Conservation (phyloP, 2,329 filamentous ascomycete species). For the Gnomoniopsis smithogilvyi region DNA sequence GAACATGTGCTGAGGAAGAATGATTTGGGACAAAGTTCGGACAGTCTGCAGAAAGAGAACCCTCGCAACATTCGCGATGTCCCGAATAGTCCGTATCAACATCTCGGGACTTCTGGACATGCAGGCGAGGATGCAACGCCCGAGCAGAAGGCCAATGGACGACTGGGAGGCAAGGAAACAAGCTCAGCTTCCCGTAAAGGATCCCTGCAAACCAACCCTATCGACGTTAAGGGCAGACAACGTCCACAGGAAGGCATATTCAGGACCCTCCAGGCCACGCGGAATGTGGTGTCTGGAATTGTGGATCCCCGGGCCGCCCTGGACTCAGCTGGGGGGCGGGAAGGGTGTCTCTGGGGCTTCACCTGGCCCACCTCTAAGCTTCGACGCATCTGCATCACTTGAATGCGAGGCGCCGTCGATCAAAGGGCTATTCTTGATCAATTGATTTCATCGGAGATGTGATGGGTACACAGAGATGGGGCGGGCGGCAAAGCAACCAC, state of each 20-base stretch:
- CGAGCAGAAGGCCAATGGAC: background rate
- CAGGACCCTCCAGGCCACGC: background rate
- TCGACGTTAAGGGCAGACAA: background rate
- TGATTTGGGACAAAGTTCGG: background rate
- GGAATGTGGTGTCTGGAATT: background rate
- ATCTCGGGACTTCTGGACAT: conserved; percentile 4
- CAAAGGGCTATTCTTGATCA: background rate
- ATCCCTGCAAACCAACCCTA: background rate
- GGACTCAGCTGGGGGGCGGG: background rate
- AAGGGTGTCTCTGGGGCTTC: background rate
- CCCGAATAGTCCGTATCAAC: conserved; percentile 13
- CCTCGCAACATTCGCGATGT: background rate
- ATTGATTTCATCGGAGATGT: background rate
- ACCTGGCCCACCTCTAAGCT: background rate
- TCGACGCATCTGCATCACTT: background rate
- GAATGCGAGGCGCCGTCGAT: background rate
- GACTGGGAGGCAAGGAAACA: background rate
- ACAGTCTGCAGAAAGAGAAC: conserved; percentile 3
- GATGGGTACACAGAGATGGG: background rate
- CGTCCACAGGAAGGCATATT: too few species aligned
- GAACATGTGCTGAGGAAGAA: background rate
- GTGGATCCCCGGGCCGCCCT: conserved; percentile 3
- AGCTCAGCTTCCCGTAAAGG: conserved; percentile 7
- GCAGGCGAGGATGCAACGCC: conserved; percentile 6
- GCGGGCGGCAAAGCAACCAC: background rate